Evolutionary conservation across 2,329 filamentous ascomycete species (phyloP).

Genomic region (Diplodia mutila): DNA sequence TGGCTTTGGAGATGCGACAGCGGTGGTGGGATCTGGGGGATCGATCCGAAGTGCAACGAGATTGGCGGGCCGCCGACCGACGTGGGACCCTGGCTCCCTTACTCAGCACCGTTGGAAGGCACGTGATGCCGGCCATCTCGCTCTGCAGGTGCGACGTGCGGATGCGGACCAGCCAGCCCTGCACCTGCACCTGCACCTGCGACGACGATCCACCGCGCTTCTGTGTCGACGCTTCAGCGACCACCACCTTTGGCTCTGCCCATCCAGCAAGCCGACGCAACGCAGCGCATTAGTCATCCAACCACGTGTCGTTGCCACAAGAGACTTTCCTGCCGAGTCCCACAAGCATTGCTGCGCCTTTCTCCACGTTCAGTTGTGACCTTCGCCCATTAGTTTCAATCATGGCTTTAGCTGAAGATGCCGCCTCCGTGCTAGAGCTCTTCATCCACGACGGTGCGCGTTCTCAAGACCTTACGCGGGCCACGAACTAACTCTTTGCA

Average conservation of each 20-base stretch:
- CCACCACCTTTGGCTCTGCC: not conserved
- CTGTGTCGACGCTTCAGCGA: not conserved
- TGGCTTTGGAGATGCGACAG: not conserved
- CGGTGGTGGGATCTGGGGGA: slow-evolving; percentile 13
- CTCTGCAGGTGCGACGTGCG: too few species aligned
- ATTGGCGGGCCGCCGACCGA: slow-evolving; percentile 19
- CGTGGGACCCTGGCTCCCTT: not conserved
- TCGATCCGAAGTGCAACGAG: slow-evolving; percentile 16
- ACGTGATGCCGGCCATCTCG: not conserved
- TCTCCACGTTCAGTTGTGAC: not conserved
- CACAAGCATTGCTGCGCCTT: not conserved
- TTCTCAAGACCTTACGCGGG: too few species aligned
- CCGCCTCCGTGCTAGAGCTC: slow-evolving; percentile 74
- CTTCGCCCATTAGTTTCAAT: not conserved
- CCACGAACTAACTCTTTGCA: slow-evolving; percentile 30
- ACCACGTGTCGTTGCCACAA: not conserved
- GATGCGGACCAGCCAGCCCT: not conserved
- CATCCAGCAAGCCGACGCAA: not conserved
- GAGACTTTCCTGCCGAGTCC: not conserved
- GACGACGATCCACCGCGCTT: slow-evolving; percentile 11
- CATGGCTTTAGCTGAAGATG: slow-evolving; percentile 58
- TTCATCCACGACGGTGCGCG: slow-evolving; percentile 68
- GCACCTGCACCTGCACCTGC: not conserved
- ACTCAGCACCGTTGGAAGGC: not conserved
- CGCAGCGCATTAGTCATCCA: not conserved